A percentile compares a stretch with the other conserved stretches of the same genome.
These are phyloP conservation scores for Hordeum marinum DNA, from an alignment of 176 grass and related monocot species.

Conservation along the genomic window DNA sequence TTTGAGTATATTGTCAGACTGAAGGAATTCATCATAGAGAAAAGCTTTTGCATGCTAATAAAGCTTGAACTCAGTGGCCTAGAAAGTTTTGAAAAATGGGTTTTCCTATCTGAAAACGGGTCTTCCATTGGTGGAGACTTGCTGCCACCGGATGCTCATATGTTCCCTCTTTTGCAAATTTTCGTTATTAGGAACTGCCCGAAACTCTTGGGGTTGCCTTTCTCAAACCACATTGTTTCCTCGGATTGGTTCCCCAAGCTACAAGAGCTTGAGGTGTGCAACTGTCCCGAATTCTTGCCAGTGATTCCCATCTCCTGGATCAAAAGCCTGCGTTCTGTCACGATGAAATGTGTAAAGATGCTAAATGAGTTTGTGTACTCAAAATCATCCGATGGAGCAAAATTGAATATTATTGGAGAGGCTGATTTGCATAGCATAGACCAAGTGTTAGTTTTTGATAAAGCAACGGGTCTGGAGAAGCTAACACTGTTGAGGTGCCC, in stretches of 20 bases:
- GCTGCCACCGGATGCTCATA: no score
- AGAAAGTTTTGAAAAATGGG: no score
- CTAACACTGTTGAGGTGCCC: background rate
- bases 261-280: fast-evolving
- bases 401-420: background rate
- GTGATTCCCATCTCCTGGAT: background rate
- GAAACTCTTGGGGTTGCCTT: no score
- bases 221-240: no score
- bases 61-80: no score
- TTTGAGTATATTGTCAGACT: no score
- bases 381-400: fast-evolving
- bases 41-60: no score
- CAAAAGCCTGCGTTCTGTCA: fast-evolving
- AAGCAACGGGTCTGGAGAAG: background rate
- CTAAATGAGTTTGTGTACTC: fast-evolving
- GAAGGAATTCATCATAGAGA: no score
- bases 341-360: fast-evolving
- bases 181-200: fast-evolving
- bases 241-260: background rate
- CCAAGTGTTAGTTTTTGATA: background rate
- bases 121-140: no score
- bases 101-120: no score
- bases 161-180: no score
- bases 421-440: background rate
- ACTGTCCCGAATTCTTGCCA: background rate